phyloP scores from a whole-genome alignment of 2,329 filamentous ascomycete species.

The Colletotrichum nymphaeae region DNA sequence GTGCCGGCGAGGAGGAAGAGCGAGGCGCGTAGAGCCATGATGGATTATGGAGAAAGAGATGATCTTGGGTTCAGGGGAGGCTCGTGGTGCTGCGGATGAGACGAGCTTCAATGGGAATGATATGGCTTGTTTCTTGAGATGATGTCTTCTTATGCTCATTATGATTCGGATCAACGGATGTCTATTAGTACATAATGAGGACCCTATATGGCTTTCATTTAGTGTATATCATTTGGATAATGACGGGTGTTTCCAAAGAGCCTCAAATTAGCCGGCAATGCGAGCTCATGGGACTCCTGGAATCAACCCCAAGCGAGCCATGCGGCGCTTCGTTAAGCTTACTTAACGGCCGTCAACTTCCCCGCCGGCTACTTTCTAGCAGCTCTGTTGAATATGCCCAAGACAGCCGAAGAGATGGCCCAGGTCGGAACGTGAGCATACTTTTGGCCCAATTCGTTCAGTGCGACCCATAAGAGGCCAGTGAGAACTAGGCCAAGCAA shows the following conservation, averaged over 20 bases:
- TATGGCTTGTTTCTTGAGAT: neutral
- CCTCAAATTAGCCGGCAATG: neutral
- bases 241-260: neutral
- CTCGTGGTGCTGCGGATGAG: neutral
- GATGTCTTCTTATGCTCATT: neutral
- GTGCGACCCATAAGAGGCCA: neutral
- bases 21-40: neutral
- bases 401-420: neutral
- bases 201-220: too few relatives aligned
- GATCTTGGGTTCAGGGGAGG: neutral
- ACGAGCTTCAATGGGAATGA: neutral
- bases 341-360: neutral
- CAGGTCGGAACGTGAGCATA: too few relatives aligned
- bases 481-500: neutral
- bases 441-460: neutral
- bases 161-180: slow-evolving; percentile 1
- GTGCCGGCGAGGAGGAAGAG: slow-evolving; percentile 45
- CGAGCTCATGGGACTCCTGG: neutral
- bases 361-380: neutral
- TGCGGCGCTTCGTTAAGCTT: neutral
- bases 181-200: neutral
- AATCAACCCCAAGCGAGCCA: neutral
- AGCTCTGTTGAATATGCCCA: neutral
- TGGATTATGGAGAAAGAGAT: neutral
- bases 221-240: neutral